Evolutionary conservation across 768 basidiomycete species (phyloP), one percentile per base, ranked within the genome.

Genomic region (Lactarius deliciosus): DNA sequence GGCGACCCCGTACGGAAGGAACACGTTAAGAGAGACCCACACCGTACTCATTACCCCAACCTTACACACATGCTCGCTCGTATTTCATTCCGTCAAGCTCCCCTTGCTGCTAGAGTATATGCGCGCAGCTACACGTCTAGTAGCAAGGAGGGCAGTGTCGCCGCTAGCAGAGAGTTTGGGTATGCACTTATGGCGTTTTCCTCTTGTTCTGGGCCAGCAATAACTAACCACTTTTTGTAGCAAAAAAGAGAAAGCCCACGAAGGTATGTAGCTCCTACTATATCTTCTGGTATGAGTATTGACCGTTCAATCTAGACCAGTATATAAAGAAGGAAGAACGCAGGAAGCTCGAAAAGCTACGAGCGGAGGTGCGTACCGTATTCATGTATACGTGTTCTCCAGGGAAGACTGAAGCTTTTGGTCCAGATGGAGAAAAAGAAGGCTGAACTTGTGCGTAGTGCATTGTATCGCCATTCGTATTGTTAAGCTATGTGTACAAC

Each of bases 161-260:
- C 88, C 40, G 77, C 85, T 69, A 86, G 84, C 64, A 82, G 76
- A 74, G 85, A 81, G 60, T 90, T 91, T 78, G 81, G 80, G 89
- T 88, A 71, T 63, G 82, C 67, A 55, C 25, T 16, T 22, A 56
- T 56, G 20, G 1, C 30, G 20, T 10, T 59, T 28, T 28, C 25
- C 25, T 28, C 25, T 28, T 61, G n/a, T 76, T 75, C 18, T 47
- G 15, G 57, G 53, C 4, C 18, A 28, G 41, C 50, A 64, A 30
- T 60, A 36, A 56, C 36, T 62, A 18, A 64, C 32, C 22, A 25
- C 11, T n/a, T 40, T 25, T 36, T 63, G 50, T 75, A 91, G 90
- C 72, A 85, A 85, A 76, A 90, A 85, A 76, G 90, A 91, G 75
- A 86, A 83, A 73, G 90, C 89, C 22, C 83, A 89, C 60, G 90